Conservation (phyloP, 2,329 filamentous ascomycete genomes). For the Thyridium curvatum region DNA sequence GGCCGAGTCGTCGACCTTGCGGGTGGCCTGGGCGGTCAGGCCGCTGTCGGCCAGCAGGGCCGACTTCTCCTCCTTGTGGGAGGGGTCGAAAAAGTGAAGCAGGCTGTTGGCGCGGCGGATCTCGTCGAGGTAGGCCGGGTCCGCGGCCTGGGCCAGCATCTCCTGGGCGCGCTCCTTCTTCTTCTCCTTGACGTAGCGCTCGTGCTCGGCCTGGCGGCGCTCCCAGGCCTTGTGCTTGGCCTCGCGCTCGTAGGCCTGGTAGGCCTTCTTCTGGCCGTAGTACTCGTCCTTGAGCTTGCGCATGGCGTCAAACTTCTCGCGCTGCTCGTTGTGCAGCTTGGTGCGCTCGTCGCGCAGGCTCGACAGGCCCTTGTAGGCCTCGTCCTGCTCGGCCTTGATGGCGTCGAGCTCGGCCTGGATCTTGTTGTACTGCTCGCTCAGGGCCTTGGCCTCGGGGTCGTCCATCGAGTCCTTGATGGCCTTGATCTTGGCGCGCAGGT, state of each 20-base stretch:
- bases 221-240: slow-evolving; percentile 70
- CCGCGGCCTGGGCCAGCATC: slow-evolving; percentile 73
- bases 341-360: slow-evolving; percentile 77
- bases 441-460: slow-evolving; percentile 82
- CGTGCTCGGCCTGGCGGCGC: slow-evolving; percentile 74
- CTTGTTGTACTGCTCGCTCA: slow-evolving; percentile 79
- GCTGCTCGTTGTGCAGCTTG: slow-evolving; percentile 77
- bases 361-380: slow-evolving; percentile 83
- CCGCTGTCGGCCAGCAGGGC: slow-evolving; percentile 60
- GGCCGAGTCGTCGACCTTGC: slow-evolving; percentile 76
- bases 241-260: slow-evolving; percentile 76
- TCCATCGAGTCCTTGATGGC: slow-evolving; percentile 84
- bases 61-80: slow-evolving; percentile 57
- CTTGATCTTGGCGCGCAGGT: slow-evolving; percentile 80
- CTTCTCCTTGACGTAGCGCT: slow-evolving; percentile 63
- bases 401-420: slow-evolving; percentile 82
- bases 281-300: slow-evolving; percentile 87
- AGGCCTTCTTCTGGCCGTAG: slow-evolving; percentile 77
- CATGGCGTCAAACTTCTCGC: slow-evolving; percentile 76
- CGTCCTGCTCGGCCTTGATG: slow-evolving; percentile 89
- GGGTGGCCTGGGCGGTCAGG: slow-evolving; percentile 71
- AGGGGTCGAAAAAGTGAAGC: slow-evolving; percentile 86
- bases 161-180: slow-evolving; percentile 71
- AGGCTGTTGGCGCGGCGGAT: slow-evolving; percentile 84
- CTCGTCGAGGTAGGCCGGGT: slow-evolving; percentile 87